Base-by-base conservation (phyloP, 208 protist genomes). In the Acanthamoeba castellanii region DNA sequence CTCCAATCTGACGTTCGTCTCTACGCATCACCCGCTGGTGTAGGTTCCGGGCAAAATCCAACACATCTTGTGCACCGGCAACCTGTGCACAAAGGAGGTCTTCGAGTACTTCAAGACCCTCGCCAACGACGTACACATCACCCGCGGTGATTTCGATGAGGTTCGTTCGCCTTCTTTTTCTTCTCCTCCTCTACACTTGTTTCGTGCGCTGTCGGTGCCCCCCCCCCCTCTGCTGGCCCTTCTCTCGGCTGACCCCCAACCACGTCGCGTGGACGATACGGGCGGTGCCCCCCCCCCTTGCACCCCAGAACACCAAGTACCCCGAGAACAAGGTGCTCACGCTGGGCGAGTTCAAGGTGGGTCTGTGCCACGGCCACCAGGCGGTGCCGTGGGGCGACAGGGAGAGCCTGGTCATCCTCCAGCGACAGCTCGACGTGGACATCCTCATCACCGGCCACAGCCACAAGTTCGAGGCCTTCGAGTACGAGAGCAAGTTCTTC, bases 11-110 rank as follows among this genome's bases (percentile, higher is more conserved):
- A 25, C 47, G 20, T 50, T 95, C 30, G 13, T 95, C 34, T 42
- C 2, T 37, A 37, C 37, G 37, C 37, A 3, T 37, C 37, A 37
- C 37, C 13, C 3, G 50, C 50, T 55, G 9, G 50, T 42, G 25
- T 14, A 99, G 64, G 98, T 99, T 52, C 98, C 98, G 64, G 98
- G 97, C 27, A 99, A 99, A 94, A 99, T 99, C 95, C 97, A 99
- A 95, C 98, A 98, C 82, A 98, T 99, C 57, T 96, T 99, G 0
- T 99, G 99, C 90, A 99, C 99, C 2, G 99, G 99, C 32, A 99
- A 99, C 96, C 82, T 99, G 1, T 99, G 98, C 89, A 98, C 97
- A 78, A 99, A 98, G 87, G 98, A 99, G 50, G 98, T 97, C 64
- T 98, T 98, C 37, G 98, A 99, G 82, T 99, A 99, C 97, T 98